Base-by-base conservation (phyloP, 345 rosid species). In the Hibiscus tridactylites region DNA sequence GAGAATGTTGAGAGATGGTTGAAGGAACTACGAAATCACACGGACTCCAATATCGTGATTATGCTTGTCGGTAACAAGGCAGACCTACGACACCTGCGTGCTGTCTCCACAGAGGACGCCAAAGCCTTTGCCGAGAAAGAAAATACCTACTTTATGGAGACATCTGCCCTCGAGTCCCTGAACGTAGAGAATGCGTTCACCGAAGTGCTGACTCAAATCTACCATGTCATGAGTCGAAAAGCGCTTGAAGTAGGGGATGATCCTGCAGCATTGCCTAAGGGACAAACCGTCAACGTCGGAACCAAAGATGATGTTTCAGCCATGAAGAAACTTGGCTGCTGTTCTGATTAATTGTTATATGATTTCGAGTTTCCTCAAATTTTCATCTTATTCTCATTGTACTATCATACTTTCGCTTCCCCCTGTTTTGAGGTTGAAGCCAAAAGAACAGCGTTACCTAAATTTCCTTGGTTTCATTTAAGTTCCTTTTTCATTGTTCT, bases 11-110 rank as follows among this genome's bases (percentile, higher is more conserved):
- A 90, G 77, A 88, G 97, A 75, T 92, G 97, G 97, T 79, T 90
- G 61, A 92, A 90, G 82, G 97, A 90, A 84, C 87, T 92, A 72
- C 82, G 97, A 65, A 91, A 81, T 76, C 97, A 90, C 81, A 90
- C 96, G 0, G 96, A 92, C 70, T 78, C 88, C 74, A 92, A 85
- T 75, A 92, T 92, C 10, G 96, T 88, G 61, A 83, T 90, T 56
- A 90, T 92, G 97, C 91, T 92, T 33, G 91, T 92, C 46, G 97
- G 97, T 12, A 92, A 92, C 85, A 92, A 92, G 80, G 90, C 96
- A 0, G 96, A 92, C 77, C 77, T 88, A 33, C 90, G 90, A 67
- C 97, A 91, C 71, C 71, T 91, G 73, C 87, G 92, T 74, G 93
- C 96, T 49, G 90, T 90, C 68, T 84, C 93, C 1, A 84, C 90